These are phyloP conservation scores for Xerophyta viscosa DNA, from an alignment of 106 monocot genomes.

Conservation along the genomic window DNA sequence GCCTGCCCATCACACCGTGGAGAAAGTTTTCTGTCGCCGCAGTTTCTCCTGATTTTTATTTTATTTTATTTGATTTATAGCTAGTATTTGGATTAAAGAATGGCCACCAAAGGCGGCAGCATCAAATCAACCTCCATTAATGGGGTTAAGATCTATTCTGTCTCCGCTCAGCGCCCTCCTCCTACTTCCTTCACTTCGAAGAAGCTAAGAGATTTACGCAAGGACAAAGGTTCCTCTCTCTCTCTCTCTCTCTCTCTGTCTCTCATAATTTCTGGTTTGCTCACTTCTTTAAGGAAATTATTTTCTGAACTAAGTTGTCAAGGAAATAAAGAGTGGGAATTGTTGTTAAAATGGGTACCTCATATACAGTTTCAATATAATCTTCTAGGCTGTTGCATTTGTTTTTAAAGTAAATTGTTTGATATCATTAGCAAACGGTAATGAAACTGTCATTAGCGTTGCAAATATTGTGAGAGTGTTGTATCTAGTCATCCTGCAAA, in stretches of 20 bases:
- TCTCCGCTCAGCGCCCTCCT: conserved; percentile 51
- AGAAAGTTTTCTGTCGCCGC: no score
- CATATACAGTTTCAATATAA: not conserved
- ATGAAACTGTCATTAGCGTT: no score
- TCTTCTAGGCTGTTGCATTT: not conserved
- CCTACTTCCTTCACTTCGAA: conserved; percentile 55
- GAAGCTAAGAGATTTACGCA: conserved; percentile 67
- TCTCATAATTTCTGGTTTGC: not conserved
- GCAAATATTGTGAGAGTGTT: no score
- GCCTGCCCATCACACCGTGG: no score
- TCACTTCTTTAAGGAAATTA: not conserved
- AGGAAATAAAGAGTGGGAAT: not conserved
- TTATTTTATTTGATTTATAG: no score
- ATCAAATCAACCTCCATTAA: conserved; percentile 78
- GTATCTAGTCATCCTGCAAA: no score
- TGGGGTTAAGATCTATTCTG: conserved; percentile 63
- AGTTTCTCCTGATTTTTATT: no score
- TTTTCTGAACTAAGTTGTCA: not conserved
- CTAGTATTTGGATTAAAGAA: no score
- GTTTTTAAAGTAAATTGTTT: not conserved
- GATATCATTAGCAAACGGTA: not conserved
- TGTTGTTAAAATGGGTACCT: not conserved
- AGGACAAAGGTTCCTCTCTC: conserved; percentile 39
- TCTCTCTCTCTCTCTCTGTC: not conserved
- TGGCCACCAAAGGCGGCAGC: conserved; percentile 25